Evolutionary conservation across 768 basidiomycete genomes (phyloP).

Genomic region (Mycena capillaripes): DNA sequence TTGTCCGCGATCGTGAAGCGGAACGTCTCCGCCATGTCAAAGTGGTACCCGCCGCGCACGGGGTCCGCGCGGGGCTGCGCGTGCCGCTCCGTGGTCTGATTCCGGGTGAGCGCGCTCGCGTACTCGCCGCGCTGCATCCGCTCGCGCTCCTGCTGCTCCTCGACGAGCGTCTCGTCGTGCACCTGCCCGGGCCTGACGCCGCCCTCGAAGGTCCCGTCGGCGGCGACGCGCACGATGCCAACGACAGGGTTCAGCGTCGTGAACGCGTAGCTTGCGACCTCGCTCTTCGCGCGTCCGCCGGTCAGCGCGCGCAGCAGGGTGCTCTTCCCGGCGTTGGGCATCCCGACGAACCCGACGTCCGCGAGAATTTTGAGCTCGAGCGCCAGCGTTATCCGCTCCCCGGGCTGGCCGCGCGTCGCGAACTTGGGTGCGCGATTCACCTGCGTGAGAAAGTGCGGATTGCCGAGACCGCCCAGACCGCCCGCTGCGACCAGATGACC

Average conservation of each 20-base stretch:
- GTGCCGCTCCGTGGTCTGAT: constrained; percentile 50
- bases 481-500: constrained; percentile 83
- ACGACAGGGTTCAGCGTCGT: constrained; percentile 96
- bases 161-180: constrained; percentile 77
- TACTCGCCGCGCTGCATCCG: constrained; percentile 67
- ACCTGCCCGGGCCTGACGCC: constrained; percentile 61
- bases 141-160: constrained; percentile 60
- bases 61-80: constrained; percentile 33
- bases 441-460: constrained; percentile 84
- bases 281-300: constrained; percentile 84
- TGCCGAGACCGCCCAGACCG: constrained; percentile 87
- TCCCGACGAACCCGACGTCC: constrained; percentile 95
- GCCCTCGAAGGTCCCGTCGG: constrained; percentile 84
- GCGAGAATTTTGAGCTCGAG: constrained; percentile 95
- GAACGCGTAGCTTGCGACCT: constrained; percentile 93
- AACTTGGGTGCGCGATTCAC: constrained; percentile 88
- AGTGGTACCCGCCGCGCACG: constrained; percentile 60
- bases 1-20: constrained; percentile 98
- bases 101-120: constrained; percentile 65
- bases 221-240: constrained; percentile 88
- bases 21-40: constrained; percentile 78
- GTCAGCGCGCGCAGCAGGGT: constrained; percentile 93
- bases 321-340: constrained; percentile 96
- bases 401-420: constrained; percentile 82
- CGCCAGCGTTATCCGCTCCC: constrained; percentile 84